Evolutionary conservation across 2,329 filamentous ascomycete genomes (phyloP), one percentile per base, ranked within the genome.

Genomic region (Alternaria metachromatica): DNA sequence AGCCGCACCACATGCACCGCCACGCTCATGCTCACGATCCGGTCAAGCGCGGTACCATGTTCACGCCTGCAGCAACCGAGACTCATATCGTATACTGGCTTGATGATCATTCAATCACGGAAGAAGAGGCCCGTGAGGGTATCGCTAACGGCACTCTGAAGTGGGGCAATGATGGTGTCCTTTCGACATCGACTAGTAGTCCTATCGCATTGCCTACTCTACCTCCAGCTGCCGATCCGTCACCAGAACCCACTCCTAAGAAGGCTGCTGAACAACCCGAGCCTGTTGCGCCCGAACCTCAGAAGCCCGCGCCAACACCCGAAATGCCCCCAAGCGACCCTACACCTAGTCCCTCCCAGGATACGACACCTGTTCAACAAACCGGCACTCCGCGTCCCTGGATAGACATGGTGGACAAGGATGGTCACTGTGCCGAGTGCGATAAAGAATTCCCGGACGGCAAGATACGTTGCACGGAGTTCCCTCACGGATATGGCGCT

Each of bases 401-500:
- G 25, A 62, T 60, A 21, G 66, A 70, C 4, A 54, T 74, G 44
- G 67, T 74, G 9, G 64, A 76, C 13, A 55, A 66, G 10, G 53
- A 74, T 48, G 75, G 73, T 6, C 54, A 70, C 20, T 76, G 74
- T 46, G 30, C 23, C 5, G 92, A 92, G 55, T 69, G 95, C 58
- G 84, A 89, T 69, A 81, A 82, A 15, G 83, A 89, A 8, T 98
- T 98, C 85, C 92, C 91, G 12, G 90, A 90, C 79, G 92, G 92
- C 63, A 80, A 88, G 71, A 74, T 96, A 58, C 81, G 86, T 68
- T 98, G 96, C 83, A 81, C 80, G 66, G 76, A 84, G 2, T 97
- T 97, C 84, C 94, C 94, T 15, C 89, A 88, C 4, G 84, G 88
- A 0, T 98, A 96, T 75, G 96, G 96, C 71, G 91, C 94, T 2